Evolutionary conservation across 169 alveolate species (phyloP).

Genomic region (Nephromyces sp.): DNA sequence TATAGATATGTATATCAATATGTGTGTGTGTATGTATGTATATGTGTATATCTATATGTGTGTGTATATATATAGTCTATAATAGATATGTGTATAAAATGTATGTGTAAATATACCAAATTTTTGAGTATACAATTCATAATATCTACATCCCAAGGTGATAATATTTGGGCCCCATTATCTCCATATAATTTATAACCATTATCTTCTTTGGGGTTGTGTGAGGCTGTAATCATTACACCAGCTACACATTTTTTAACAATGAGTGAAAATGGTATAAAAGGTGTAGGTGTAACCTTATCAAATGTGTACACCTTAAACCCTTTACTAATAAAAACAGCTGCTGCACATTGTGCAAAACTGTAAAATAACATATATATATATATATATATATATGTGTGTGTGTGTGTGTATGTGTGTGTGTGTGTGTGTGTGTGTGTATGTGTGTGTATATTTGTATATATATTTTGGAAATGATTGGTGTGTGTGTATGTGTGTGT

Average conservation of each 20-base stretch:
- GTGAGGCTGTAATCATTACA: conserved; percentile 73
- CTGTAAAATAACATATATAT: background rate
- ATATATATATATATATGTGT: too few species aligned
- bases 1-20: too few species aligned
- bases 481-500: too few species aligned
- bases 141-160: conserved; percentile 53
- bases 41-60: too few species aligned
- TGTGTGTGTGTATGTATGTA: too few species aligned
- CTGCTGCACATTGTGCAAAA: conserved; percentile 63
- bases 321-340: conserved; percentile 60
- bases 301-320: conserved; percentile 46
- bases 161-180: conserved; percentile 64
- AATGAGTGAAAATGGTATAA: conserved; percentile 56
- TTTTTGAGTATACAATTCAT: conserved; percentile 41
- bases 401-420: too few species aligned
- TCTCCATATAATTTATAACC: conserved; percentile 64
- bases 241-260: conserved; percentile 54
- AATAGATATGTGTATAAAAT: too few species aligned
- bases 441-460: too few species aligned
- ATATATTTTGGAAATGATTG: too few species aligned
- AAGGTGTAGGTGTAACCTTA: conserved; percentile 56
- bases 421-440: too few species aligned
- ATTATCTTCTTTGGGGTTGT: conserved; percentile 64
- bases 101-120: conserved; percentile 34
- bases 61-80: too few species aligned